Evolutionary conservation across 176 grass and related monocot species (phyloP), one percentile per base, ranked within the genome.

Genomic region (Lolium perenne): DNA sequence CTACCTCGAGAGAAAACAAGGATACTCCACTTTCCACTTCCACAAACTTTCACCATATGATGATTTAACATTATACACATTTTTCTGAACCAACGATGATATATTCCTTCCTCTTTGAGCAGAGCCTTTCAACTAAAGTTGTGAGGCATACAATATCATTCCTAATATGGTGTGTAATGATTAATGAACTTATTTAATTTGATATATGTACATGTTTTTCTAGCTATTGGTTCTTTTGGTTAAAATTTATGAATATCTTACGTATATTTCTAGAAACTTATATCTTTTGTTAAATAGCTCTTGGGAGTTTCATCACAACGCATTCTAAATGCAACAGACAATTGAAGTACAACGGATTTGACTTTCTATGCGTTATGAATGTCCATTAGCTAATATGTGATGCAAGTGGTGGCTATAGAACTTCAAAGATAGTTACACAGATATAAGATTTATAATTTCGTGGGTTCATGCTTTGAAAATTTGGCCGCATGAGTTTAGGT

Each of bases 71-170:
- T 47, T 82, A 71, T 47, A 68, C 60, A 72, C 18, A 75, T 64
- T 80, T 49, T 90, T 78, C 79, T 82, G 54, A 71, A 78, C 60
- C 5, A 82, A 78, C 21, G 54, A 43, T 62, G 32, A 35, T 35
- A 35, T 35, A 2, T 35, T 63, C 43, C 54, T 57, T 71, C 61
- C 49, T 38, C 78, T 85, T 89, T 87, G 81, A 21, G 17, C 90
- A 98, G 96, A 68, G 71, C 83, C 82, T 98, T 88, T 91, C 91
- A 86, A 80, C 83, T 89, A 91, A 93, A 89, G 86, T 98, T 89
- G 77, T 1, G 89, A 95, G 68, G 93, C 93, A 15, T 98, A 94
- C 90, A 94, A 95, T 89, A 75, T 95, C 57, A 69, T 94, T 87
- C 96, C 93, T 84, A 95, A 98, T 92, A 82, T 98, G 88, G 96